Conservation (phyloP, 2,329 filamentous ascomycete genomes). For the Pseudogymnoascus verrucosus region DNA sequence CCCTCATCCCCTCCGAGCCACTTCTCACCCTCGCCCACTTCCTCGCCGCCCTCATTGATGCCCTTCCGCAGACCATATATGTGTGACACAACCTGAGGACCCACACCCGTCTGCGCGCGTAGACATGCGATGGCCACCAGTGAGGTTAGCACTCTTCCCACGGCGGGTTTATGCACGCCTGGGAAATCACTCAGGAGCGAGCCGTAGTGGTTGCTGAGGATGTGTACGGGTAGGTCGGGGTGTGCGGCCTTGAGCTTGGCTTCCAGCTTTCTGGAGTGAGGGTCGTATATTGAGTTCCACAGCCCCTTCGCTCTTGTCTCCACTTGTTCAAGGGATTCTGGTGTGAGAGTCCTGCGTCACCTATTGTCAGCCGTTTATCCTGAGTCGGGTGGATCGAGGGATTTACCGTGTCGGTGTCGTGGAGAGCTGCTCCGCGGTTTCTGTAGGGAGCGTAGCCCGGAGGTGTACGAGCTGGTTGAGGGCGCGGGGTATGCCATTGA, state of each 20-base stretch:
- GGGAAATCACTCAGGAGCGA: constrained; percentile 58
- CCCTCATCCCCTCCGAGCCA: constrained; percentile 61
- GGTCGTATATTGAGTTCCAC: constrained; percentile 71
- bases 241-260: constrained; percentile 66
- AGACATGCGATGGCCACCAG: constrained; percentile 68
- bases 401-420: constrained; percentile 42
- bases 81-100: constrained; percentile 73
- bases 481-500: constrained; percentile 48
- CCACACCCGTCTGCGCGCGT: constrained; percentile 72
- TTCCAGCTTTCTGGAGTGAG: constrained; percentile 64
- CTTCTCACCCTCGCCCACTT: constrained; percentile 40
- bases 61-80: constrained; percentile 74
- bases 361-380: background rate
- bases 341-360: constrained; percentile 34
- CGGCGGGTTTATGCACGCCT: constrained; percentile 35
- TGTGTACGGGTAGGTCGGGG: constrained; percentile 74
- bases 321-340: constrained; percentile 46
- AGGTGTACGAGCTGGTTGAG: constrained; percentile 73
- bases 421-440: constrained; percentile 42
- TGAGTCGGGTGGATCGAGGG: background rate
- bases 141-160: constrained; percentile 65
- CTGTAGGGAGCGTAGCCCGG: constrained; percentile 47
- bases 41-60: constrained; percentile 56
- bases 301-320: constrained; percentile 53
- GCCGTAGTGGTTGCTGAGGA: constrained; percentile 67